phyloP scores from a whole-genome alignment of 202 grass and related monocot species.

The Dendrocalamus latiflorus region DNA sequence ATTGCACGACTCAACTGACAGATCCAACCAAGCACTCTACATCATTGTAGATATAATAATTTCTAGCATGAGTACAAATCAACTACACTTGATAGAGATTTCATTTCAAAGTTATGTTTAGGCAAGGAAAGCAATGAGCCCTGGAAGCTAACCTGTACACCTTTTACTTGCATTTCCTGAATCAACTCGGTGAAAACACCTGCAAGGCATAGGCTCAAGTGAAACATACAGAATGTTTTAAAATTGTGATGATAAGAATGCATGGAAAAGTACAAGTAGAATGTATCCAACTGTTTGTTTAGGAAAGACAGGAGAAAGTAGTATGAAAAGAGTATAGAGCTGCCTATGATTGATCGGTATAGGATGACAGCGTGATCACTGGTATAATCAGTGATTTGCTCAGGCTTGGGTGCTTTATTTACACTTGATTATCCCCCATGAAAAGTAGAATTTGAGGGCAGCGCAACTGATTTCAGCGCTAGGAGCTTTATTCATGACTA shows the following conservation, averaged over 20 bases:
- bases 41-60: not conserved
- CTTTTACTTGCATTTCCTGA: conserved; percentile 97
- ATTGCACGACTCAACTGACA: not conserved
- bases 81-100: not conserved
- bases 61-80: not conserved
- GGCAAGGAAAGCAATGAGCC: not conserved
- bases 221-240: not conserved
- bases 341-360: not conserved
- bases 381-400: not conserved
- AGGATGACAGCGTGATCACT: not conserved
- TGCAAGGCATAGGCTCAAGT: conserved; percentile 26
- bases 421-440: not conserved
- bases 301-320: not conserved
- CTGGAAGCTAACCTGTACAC: conserved; percentile 72
- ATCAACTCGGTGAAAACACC: conserved; percentile 99
- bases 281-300: not conserved
- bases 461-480: not conserved
- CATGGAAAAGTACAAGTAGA: not conserved
- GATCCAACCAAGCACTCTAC: not conserved
- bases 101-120: not conserved
- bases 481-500: not conserved
- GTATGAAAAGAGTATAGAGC: not conserved
- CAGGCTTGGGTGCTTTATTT: not conserved
- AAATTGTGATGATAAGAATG: not conserved
- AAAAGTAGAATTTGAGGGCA: not conserved